phyloP scores from a whole-genome alignment of 1,284 basidiomycete species.

The Ganoderma lingzhi region DNA sequence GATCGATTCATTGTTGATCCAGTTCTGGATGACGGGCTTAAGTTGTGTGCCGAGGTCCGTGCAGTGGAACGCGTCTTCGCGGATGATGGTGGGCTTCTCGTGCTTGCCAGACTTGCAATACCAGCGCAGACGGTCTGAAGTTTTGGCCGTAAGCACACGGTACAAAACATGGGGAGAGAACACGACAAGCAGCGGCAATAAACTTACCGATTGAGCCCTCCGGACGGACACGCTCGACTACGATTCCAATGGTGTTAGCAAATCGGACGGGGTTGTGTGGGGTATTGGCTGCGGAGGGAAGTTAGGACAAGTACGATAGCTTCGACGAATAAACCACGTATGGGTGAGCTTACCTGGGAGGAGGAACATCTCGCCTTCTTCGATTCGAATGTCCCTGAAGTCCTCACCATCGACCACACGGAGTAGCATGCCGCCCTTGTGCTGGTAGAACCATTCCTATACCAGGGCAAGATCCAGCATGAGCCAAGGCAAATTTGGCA shows the following conservation, averaged over 20 bases:
- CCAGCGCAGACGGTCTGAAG: slow-evolving; percentile 90
- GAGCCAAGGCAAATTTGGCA: neutral
- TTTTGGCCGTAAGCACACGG: neutral
- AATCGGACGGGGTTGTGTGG: slow-evolving; percentile 96
- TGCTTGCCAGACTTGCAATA: slow-evolving; percentile 85
- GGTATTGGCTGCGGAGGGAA: slow-evolving; percentile 74
- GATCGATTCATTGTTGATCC: slow-evolving; percentile 69
- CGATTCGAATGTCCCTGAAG: slow-evolving; percentile 89
- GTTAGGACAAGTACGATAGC: neutral
- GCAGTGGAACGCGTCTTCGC: slow-evolving; percentile 89
- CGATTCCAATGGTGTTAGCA: slow-evolving; percentile 92
- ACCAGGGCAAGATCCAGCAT: neutral
- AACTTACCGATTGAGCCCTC: slow-evolving; percentile 60
- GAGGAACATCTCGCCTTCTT: slow-evolving; percentile 97
- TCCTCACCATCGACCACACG: slow-evolving; percentile 88
- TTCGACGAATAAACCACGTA: neutral
- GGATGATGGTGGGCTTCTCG: slow-evolving; percentile 80
- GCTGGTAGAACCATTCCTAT: slow-evolving; percentile 96
- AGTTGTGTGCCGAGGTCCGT: slow-evolving; percentile 94
- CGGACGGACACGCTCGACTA: slow-evolving; percentile 91
- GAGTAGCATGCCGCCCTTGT: slow-evolving; percentile 91
- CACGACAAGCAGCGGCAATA: neutral
- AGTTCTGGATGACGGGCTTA: slow-evolving; percentile 89
- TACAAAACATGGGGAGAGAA: neutral
- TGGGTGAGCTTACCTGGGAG: slow-evolving; percentile 73